Percentiles rank a stretch among this genome's conserved stretches.
Evolutionary conservation across 441 rosid species (phyloP).

Genomic region (Eugenia klotzschiana): DNA sequence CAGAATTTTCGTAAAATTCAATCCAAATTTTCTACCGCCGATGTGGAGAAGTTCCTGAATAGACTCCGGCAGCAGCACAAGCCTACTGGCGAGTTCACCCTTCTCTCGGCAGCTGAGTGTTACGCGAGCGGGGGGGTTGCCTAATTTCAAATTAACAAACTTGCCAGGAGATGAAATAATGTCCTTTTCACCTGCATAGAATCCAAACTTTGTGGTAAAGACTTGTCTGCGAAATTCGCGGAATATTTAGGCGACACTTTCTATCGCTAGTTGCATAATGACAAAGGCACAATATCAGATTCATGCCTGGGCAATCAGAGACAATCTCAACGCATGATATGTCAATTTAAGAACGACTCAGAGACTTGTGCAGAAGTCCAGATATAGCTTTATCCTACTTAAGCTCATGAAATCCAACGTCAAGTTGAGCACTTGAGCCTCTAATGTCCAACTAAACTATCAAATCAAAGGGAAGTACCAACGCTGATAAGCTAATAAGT

Average conservation of each 20-base stretch:
- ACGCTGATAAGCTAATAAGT: not conserved
- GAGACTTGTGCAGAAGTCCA: not conserved
- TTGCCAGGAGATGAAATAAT: conserved; percentile 5
- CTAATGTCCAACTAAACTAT: not conserved
- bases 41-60: conserved; percentile 44
- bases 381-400: not conserved
- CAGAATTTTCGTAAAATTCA: conserved; percentile 31
- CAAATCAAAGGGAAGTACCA: not conserved
- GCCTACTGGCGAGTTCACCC: conserved; percentile 30
- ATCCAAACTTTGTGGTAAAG: not conserved
- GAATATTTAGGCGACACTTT: not conserved
- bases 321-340: not conserved
- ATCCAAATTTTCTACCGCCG: conserved; percentile 48
- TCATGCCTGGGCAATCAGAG: not conserved
- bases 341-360: not conserved
- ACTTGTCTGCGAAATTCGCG: not conserved
- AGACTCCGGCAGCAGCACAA: conserved; percentile 43
- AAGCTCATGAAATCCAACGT: not conserved
- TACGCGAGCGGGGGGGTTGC: conserved; percentile 34
- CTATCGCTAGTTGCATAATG: not conserved
- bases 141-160: conserved; percentile 1
- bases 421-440: not conserved
- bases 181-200: conserved; percentile 27
- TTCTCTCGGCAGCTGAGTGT: conserved; percentile 44
- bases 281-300: not conserved